Conservation (phyloP, 75 land plant genomes). For the Cryptomeria japonica region DNA sequence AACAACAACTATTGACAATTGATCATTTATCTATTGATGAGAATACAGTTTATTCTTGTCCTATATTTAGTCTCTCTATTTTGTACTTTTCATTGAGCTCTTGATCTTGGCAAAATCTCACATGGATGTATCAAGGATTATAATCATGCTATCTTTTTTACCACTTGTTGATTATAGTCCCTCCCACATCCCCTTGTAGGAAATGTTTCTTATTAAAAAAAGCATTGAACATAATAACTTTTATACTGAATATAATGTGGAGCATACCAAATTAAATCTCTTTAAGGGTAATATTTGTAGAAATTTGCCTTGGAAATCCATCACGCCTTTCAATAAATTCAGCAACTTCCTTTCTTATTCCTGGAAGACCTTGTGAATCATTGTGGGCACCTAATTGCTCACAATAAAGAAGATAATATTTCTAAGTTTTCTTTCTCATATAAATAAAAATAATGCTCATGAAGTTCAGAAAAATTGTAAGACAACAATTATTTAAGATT, state of each 20-base stretch:
- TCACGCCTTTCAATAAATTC: slow-evolving; percentile 93
- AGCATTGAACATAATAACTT: background rate
- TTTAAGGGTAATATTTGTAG: background rate
- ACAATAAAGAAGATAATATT: slow-evolving; percentile 7
- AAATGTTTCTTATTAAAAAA: background rate
- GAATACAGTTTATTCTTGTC: too few relatives aligned
- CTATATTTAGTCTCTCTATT: too few relatives aligned
- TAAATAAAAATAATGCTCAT: background rate
- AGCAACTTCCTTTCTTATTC: slow-evolving; percentile 92
- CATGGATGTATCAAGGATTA: background rate
- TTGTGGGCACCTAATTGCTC: slow-evolving; percentile 85
- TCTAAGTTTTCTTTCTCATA: background rate
- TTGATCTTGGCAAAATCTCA: too few relatives aligned
- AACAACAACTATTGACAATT: too few relatives aligned
- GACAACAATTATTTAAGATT: background rate
- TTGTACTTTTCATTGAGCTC: too few relatives aligned
- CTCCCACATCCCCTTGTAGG: background rate
- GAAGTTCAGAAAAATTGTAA: background rate
- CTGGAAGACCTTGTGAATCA: slow-evolving; percentile 95
- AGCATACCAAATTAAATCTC: background rate
- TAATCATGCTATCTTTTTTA: background rate
- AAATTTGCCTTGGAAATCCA: slow-evolving; percentile 90
- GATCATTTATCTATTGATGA: too few relatives aligned
- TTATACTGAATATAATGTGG: background rate
- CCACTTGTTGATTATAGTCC: background rate